Base-by-base conservation (phyloP, 2,329 filamentous ascomycete species). In the Calonectria naviculata region DNA sequence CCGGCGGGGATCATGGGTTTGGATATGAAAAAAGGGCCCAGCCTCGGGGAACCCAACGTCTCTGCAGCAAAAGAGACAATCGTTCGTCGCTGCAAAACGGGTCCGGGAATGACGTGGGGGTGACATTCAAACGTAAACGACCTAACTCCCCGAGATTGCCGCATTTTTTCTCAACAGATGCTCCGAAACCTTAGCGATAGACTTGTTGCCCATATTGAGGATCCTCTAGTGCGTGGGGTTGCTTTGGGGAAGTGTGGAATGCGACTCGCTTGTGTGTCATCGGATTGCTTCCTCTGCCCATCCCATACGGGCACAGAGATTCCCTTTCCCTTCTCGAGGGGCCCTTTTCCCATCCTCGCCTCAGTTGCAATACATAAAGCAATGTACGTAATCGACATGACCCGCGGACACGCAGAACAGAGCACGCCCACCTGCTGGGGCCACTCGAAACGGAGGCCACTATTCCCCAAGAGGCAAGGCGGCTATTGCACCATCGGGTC, bases 401-500 rank as follows among this genome's bases (percentile, higher is more conserved):
- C 41, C n/a, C 17, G 34, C 52, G n/a, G 64, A 47, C 52, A 42
- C 52, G 52, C 64, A 66, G 46, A 24, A 21, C 9, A 36, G 34
- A 36, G 34, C 34, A 36, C 34, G 15, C 34, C 34, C 34, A 31
- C n/a, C 15, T 38, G 34, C 26, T 36, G 44, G 41, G 41, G 24
- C 52, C 67, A 60, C 42, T 52, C 38, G 56, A 73, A 58, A 70
- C 66, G 66, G 73, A 54, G 41, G 61, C 42, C 71, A 67, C 75
- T 72, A 78, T 34, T 52, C 77, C 67, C 17, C 47, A 68, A 78
- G 64, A 10, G 73, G 77, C 41, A 78, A 76, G 52, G 75, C 71
- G 73, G 73, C 74, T 68, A 78, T 78, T 75, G 71, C 77, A 77
- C 76, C 77, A 78, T 78, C 71, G 66, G 52, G 69, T 73, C 69